phyloP scores from a whole-genome alignment of 2,329 filamentous ascomycete species.

The Cytospora schulzeri region DNA sequence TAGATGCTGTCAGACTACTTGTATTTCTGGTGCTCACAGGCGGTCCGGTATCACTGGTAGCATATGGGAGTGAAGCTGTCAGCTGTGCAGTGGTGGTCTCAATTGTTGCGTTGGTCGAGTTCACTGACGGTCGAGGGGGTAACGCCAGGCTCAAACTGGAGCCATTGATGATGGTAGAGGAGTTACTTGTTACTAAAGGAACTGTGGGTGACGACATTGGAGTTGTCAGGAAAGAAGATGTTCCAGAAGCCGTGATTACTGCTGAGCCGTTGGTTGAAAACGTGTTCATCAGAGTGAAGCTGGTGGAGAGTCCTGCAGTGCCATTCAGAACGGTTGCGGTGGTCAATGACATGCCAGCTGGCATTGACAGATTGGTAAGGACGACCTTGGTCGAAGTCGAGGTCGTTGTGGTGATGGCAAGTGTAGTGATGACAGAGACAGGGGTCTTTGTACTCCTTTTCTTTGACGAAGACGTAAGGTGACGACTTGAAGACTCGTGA shows the following conservation, averaged over 20 bases:
- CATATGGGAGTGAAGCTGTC: background rate
- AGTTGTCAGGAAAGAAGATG: background rate
- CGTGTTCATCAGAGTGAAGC: conserved; percentile 9
- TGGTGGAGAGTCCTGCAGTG: background rate
- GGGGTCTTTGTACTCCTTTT: background rate
- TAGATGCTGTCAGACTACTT: background rate
- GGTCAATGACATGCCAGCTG: background rate
- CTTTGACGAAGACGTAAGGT: background rate
- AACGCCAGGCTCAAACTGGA: background rate
- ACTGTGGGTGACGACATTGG: too few species aligned
- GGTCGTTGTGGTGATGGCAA: conserved; percentile 2
- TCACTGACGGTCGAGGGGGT: background rate
- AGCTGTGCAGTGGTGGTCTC: conserved; percentile 2
- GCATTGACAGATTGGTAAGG: background rate
- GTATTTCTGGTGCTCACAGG: background rate
- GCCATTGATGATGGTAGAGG: background rate
- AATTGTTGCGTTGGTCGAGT: background rate
- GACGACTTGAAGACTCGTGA: background rate
- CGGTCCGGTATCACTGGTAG: background rate
- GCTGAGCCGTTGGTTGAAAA: conserved; percentile 6
- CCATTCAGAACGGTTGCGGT: conserved; percentile 2
- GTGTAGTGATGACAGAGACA: background rate
- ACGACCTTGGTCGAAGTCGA: background rate
- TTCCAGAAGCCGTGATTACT: background rate
- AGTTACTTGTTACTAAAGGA: background rate